phyloP scores from a whole-genome alignment of 2,329 filamentous ascomycete genomes.

The Beauveria bassiana region DNA sequence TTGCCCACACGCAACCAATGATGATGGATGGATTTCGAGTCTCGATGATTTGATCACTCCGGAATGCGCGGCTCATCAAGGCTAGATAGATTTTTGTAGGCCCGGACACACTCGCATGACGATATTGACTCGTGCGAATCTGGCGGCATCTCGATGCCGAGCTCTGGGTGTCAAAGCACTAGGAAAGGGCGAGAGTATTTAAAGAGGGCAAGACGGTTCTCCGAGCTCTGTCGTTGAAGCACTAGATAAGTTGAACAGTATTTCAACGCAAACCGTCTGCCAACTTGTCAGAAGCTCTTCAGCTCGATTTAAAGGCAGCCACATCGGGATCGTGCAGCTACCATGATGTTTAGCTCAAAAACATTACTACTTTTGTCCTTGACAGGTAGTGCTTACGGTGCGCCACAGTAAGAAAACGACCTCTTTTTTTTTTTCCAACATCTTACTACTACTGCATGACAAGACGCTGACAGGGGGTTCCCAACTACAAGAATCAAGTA shows the following conservation, averaged over 20 bases:
- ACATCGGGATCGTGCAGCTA: not conserved
- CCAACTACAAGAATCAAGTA: constrained; percentile 30
- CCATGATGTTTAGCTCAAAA: constrained; percentile 2
- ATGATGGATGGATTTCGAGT: not conserved
- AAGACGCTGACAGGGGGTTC: not conserved
- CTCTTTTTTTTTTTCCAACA: not conserved
- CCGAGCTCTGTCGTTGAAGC: no score
- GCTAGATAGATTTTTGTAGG: not conserved
- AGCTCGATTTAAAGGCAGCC: not conserved
- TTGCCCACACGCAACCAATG: not conserved
- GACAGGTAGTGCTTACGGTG: not conserved
- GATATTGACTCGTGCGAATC: not conserved
- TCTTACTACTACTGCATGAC: not conserved
- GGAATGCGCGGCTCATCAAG: not conserved
- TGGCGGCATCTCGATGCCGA: not conserved
- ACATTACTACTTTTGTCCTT: constrained; percentile 1
- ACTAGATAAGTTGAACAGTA: no score
- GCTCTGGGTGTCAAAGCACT: not conserved
- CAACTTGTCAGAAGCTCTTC: not conserved
- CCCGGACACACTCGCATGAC: not conserved
- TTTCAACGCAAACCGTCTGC: no score
- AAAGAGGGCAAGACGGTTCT: not conserved
- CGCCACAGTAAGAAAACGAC: constrained; percentile 2
- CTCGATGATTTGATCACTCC: not conserved
- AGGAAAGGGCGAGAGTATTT: not conserved